Conservation (phyloP, 2,329 filamentous ascomycete species). For the Hypomyces rosellus region DNA sequence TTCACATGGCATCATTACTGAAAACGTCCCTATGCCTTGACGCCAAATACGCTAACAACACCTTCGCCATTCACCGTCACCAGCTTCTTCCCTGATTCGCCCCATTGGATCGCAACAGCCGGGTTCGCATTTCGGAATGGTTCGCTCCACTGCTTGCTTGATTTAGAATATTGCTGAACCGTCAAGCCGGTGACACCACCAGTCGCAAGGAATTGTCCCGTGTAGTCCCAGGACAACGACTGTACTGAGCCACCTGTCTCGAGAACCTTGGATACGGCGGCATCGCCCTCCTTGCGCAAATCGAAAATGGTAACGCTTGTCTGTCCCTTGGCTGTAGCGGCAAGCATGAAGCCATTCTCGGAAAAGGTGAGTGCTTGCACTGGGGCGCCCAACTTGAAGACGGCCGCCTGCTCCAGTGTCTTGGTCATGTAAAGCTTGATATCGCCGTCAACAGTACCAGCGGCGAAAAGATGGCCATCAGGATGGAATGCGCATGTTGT, state of each 20-base stretch:
- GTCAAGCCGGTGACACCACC: slow-evolving; percentile 74
- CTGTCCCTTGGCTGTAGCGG: slow-evolving; percentile 70
- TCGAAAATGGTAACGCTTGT: slow-evolving; percentile 83
- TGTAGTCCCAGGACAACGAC: slow-evolving; percentile 84
- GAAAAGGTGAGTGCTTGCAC: slow-evolving; percentile 79
- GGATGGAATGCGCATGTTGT: slow-evolving; percentile 84
- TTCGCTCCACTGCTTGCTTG: slow-evolving; percentile 83
- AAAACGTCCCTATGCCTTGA: neutral
- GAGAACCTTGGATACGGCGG: slow-evolving; percentile 73
- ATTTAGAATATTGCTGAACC: slow-evolving; percentile 85
- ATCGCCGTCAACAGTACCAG: slow-evolving; percentile 70
- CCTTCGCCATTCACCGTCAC: slow-evolving; percentile 71
- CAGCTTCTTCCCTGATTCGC: slow-evolving; percentile 64
- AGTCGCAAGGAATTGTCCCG: slow-evolving; percentile 83
- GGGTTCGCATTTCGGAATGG: slow-evolving; percentile 70
- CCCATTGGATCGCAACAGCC: slow-evolving; percentile 72
- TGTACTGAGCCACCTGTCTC: slow-evolving; percentile 76
- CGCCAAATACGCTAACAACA: slow-evolving; percentile 62
- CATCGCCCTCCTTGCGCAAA: slow-evolving; percentile 82
- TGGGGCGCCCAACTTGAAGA: slow-evolving; percentile 62
- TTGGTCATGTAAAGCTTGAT: slow-evolving; percentile 88
- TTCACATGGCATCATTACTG: too few species aligned
- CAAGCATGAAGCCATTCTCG: slow-evolving; percentile 95
- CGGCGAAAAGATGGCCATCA: slow-evolving; percentile 89
- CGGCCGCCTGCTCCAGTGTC: slow-evolving; percentile 68